Evolutionary conservation across 768 basidiomycete species (phyloP), one percentile per base, ranked within the genome.

Genomic region (Russula brevipes): DNA sequence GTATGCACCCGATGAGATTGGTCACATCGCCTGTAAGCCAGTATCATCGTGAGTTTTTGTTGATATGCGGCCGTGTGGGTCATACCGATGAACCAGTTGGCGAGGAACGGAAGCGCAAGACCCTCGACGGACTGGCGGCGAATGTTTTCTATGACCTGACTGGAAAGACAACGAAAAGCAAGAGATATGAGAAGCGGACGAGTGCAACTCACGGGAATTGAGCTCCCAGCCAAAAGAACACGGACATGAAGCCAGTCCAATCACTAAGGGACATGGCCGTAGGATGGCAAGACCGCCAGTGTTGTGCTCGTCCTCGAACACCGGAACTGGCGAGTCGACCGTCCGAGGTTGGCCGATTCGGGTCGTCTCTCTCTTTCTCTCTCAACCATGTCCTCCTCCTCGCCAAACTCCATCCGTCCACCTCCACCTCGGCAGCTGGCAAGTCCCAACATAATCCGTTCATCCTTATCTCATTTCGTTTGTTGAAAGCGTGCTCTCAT

Each of bases 21-120:
- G 94, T 94, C 30, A 89, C 77, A 76, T 99, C 97, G 54, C 96
- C 96, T 90, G 72, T 41, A 45, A 16, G 33, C 11, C 0, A 44
- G 33, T 5, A 69, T 44, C 35, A 45, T 17, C 14, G n/a, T 38
- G 33, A 52, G 41, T 1, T 10, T 24, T 31, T 36, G 30, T 54
- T 45, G 38, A 36, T 41, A 14, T 10, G 24, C 11, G 36, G 31
- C 30, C 24, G 17, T 36, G 56, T 38, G 1, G 36, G 47, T 51
- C 82, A 69, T 70, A 94, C 94, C 94, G 30, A 91, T 79, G 61
- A 94, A 77, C 97, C 97, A 99, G 69, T 91, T 97, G 65, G 86
- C 80, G 58, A 99, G 81, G 74, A 99, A 99, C 0, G 95, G 94
- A 17, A 98, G 78, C 1, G 97, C 89, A 54, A 99, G 85, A 36